phyloP scores from a whole-genome alignment of 495 filamentous ascomycete species.

The Collariella sp. region DNA sequence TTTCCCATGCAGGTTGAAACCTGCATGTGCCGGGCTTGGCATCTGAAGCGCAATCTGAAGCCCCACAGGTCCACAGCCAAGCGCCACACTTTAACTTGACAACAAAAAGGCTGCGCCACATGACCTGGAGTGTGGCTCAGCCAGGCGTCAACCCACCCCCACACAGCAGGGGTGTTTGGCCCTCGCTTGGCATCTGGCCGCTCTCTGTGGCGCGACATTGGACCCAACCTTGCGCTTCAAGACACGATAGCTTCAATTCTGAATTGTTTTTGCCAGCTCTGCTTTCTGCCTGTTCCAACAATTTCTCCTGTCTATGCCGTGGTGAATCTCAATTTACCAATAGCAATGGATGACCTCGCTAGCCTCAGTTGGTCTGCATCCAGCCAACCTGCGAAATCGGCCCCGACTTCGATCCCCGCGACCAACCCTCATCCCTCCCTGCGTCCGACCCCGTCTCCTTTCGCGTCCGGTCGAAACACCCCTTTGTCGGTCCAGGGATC shows the following conservation, averaged over 20 bases:
- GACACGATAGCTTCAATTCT: background rate
- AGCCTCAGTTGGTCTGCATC: slow-evolving; percentile 46
- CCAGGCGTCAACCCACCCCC: background rate
- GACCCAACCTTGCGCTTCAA: background rate
- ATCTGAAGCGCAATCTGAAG: background rate
- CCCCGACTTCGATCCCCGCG: slow-evolving; percentile 38
- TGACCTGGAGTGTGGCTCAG: background rate
- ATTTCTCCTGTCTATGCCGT: background rate
- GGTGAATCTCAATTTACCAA: background rate
- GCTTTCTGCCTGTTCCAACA: background rate
- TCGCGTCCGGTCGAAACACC: slow-evolving; percentile 58
- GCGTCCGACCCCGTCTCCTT: slow-evolving; percentile 51
- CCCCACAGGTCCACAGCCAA: background rate
- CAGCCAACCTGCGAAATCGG: slow-evolving; percentile 35
- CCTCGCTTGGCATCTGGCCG: background rate
- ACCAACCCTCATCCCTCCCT: slow-evolving; percentile 49
- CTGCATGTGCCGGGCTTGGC: background rate
- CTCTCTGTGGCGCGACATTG: background rate
- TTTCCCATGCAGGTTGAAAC: background rate
- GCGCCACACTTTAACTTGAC: slow-evolving; percentile 1
- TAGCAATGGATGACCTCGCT: slow-evolving; percentile 47
- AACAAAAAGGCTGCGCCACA: background rate
- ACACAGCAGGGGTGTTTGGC: no score
- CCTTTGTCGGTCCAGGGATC: slow-evolving; percentile 52
- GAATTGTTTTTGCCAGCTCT: background rate